Conservation (phyloP, 1,139 yeast species). For the Lodderomyces oxycetoniae region DNA sequence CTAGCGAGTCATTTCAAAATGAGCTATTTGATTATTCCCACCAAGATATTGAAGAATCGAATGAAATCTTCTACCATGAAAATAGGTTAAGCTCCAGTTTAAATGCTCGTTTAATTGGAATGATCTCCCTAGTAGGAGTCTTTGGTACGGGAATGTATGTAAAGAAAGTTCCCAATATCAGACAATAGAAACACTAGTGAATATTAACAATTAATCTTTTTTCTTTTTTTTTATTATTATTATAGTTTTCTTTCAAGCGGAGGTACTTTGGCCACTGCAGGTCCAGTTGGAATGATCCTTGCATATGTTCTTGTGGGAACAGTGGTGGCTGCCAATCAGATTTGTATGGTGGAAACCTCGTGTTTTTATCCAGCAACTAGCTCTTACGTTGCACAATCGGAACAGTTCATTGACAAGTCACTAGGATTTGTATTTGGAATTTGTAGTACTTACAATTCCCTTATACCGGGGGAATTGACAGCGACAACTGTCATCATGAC, state of each 20-base stretch:
- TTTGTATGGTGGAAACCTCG: slow-evolving; percentile 26
- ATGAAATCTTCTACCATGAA: slow-evolving; percentile 13
- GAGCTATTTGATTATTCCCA: slow-evolving; percentile 8
- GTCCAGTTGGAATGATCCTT: slow-evolving; percentile 22
- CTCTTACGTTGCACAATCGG: slow-evolving; percentile 26
- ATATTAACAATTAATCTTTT: neutral
- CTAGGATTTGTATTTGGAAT: slow-evolving; percentile 26
- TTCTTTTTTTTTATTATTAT: too few relatives aligned
- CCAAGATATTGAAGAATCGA: slow-evolving; percentile 10
- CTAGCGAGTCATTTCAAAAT: slow-evolving; percentile 6
- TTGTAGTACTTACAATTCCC: slow-evolving; percentile 15
- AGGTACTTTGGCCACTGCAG: slow-evolving; percentile 17
- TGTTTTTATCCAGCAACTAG: slow-evolving; percentile 29
- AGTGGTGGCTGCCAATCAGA: slow-evolving; percentile 21
- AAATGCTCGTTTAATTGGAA: slow-evolving; percentile 28
- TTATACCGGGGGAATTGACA: slow-evolving; percentile 23
- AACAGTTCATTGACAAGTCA: slow-evolving; percentile 25
- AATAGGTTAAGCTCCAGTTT: slow-evolving; percentile 14
- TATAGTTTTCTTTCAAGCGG: slow-evolving; percentile 18
- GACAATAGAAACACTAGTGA: neutral
- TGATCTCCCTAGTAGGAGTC: slow-evolving; percentile 29
- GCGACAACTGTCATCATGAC: slow-evolving; percentile 27
- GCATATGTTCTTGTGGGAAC: slow-evolving; percentile 21
- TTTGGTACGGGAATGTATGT: slow-evolving; percentile 23
- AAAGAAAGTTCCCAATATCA: neutral